A percentile compares a stretch with the other conserved stretches of the same genome.
These are phyloP conservation scores for Tetraselmis striata DNA, from an alignment of 139 green algal species.

Conservation along the genomic window DNA sequence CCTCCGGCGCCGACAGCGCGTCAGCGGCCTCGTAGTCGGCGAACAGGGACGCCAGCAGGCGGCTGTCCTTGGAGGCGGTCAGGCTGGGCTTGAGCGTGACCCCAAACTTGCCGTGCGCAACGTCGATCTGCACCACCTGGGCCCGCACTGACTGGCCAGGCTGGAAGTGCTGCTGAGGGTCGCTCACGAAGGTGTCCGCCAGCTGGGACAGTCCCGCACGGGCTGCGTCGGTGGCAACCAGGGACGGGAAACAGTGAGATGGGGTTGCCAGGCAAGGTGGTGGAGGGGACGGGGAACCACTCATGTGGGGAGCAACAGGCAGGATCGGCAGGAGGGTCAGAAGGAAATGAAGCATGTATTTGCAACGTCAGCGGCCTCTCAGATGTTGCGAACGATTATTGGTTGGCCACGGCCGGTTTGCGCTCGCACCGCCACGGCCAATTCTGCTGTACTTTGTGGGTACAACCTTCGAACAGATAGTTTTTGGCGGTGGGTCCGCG, in stretches of 20 bases:
- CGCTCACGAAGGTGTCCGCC: slow-evolving; percentile 67
- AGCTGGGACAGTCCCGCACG: slow-evolving; percentile 66
- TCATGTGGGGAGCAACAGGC: too few species aligned
- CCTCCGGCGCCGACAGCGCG: slow-evolving; percentile 12
- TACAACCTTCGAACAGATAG: too few species aligned
- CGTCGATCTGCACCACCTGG: slow-evolving; percentile 30
- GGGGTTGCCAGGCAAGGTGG: too few species aligned
- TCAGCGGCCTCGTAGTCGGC: slow-evolving; percentile 46
- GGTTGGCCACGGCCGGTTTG: not conserved
- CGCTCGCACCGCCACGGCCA: not conserved
- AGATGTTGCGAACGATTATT: not conserved
- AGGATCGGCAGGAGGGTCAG: not conserved
- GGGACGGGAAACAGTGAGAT: not conserved
- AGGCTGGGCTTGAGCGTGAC: slow-evolving; percentile 58
- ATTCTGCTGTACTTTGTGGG: too few species aligned
- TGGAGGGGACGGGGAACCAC: too few species aligned
- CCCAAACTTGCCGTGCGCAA: slow-evolving; percentile 27
- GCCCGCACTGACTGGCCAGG: slow-evolving; percentile 67
- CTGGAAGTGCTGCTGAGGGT: slow-evolving; percentile 52
- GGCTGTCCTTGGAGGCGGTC: slow-evolving; percentile 26
- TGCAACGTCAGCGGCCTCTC: not conserved
- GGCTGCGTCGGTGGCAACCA: too few species aligned
- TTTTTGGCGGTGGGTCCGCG: too few species aligned
- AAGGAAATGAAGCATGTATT: not conserved
- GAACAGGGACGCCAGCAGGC: slow-evolving; percentile 37